Evolutionary conservation across 208 protist species (phyloP).

Genomic region (Endotrypanum monterogeii): DNA sequence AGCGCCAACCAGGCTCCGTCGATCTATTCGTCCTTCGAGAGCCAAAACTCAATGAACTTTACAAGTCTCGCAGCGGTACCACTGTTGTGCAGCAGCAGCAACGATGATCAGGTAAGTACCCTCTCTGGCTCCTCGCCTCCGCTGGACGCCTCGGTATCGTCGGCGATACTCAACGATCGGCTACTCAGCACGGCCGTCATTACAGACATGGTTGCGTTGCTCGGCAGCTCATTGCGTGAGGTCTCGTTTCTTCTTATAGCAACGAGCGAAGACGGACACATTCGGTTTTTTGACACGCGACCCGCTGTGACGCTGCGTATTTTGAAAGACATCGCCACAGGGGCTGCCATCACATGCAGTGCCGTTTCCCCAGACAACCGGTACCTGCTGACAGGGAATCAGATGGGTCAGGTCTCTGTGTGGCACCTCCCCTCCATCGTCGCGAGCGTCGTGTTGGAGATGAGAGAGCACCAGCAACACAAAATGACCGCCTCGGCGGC

Average conservation of each 20-base stretch:
- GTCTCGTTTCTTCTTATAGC: conserved; percentile 47
- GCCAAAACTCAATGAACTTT: conserved; percentile 77
- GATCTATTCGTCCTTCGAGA: conserved; percentile 70
- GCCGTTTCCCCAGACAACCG: conserved; percentile 64
- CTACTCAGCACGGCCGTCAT: conserved; percentile 23
- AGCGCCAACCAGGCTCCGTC: conserved; percentile 43
- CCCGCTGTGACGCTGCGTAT: conserved; percentile 51
- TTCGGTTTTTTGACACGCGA: conserved; percentile 78
- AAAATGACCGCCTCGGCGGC: conserved; percentile 4
- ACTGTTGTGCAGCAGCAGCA: conserved; percentile 19
- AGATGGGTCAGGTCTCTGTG: conserved; percentile 80
- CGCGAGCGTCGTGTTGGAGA: conserved; percentile 43
- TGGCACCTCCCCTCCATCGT: conserved; percentile 88
- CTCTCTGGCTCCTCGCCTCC: conserved; percentile 18
- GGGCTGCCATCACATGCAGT: conserved; percentile 83
- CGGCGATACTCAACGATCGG: conserved; percentile 19
- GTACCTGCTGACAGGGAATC: conserved; percentile 79
- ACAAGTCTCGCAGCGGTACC: conserved; percentile 77
- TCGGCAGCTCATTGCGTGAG: conserved; percentile 19
- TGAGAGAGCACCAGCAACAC: conserved; percentile 18
- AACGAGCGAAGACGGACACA: conserved; percentile 83
- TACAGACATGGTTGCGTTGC: conserved; percentile 5
- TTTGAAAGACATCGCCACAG: conserved; percentile 72
- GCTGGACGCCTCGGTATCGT: conserved; percentile 17
- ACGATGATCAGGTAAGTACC: conserved; percentile 22